Percentiles rank a stretch among this genome's conserved stretches.
These are phyloP conservation scores for Saussurea involucrata DNA, from an alignment of 129 eudicot genomes.

Conservation along the genomic window DNA sequence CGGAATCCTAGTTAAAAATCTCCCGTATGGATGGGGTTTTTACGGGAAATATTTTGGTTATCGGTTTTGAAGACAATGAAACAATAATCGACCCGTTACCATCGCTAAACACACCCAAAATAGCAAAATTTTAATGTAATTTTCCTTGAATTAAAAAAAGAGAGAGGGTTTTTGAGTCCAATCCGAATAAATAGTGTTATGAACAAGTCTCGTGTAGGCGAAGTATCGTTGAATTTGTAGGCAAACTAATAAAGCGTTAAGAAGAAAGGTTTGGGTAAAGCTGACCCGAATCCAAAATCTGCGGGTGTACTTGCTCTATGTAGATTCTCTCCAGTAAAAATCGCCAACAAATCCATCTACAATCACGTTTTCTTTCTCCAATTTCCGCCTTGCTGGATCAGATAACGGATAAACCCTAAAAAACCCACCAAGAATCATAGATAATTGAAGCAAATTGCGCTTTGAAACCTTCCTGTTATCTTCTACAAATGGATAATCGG, in stretches of 20 bases:
- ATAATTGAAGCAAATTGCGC: background rate
- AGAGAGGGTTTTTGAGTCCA: background rate
- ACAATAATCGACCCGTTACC: too few relatives aligned
- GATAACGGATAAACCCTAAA: conserved; percentile 33
- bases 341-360: background rate
- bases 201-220: background rate
- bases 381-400: conserved; percentile 19
- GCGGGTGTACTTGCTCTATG: background rate
- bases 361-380: conserved; percentile 18
- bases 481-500: conserved; percentile 19
- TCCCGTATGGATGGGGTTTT: too few relatives aligned
- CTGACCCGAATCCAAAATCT: conserved; percentile 23
- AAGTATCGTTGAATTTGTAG: background rate
- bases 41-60: too few relatives aligned
- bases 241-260: background rate
- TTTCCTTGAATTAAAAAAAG: background rate
- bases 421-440: background rate
- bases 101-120: too few relatives aligned
- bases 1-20: too few relatives aligned
- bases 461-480: background rate
- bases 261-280: conserved; percentile 11
- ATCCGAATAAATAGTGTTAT: background rate
- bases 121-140: background rate
- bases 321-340: conserved; percentile 17
- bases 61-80: too few relatives aligned